Conservation (phyloP, 352 stramenopile species). For the Globisporangium parvum region DNA sequence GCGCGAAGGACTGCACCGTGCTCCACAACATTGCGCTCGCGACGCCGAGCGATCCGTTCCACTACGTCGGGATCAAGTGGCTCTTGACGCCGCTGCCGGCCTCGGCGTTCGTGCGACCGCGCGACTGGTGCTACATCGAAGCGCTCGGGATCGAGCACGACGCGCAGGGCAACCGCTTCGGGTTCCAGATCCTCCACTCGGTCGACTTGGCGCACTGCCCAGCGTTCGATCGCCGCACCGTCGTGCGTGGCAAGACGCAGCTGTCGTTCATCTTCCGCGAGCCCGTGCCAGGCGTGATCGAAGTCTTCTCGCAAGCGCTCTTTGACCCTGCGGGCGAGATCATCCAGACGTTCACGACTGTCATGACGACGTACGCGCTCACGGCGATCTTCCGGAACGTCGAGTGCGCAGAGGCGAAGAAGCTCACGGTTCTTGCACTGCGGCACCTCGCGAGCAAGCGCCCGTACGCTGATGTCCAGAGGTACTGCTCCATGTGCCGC, state of each 20-base stretch:
- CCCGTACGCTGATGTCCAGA: neutral
- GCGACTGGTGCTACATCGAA: slow-evolving; percentile 32
- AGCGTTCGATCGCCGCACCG: slow-evolving; percentile 19
- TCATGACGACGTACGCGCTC: slow-evolving; percentile 22
- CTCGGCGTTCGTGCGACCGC: slow-evolving; percentile 14
- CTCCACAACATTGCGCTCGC: slow-evolving; percentile 34
- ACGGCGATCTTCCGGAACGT: slow-evolving; percentile 31
- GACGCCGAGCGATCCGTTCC: slow-evolving; percentile 32
- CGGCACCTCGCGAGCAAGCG: neutral
- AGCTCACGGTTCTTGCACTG: slow-evolving; percentile 36
- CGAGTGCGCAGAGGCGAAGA: slow-evolving; percentile 44
- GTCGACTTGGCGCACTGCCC: slow-evolving; percentile 37
- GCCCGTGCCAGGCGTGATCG: slow-evolving; percentile 22
- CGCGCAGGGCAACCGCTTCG: slow-evolving; percentile 20
- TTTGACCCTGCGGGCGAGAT: slow-evolving; percentile 37
- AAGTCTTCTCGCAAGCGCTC: slow-evolving; percentile 38
- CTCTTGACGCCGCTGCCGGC: slow-evolving; percentile 28
- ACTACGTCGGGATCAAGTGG: slow-evolving; percentile 54
- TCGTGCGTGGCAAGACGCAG: slow-evolving; percentile 28
- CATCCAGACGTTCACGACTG: slow-evolving; percentile 19
- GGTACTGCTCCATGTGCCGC: slow-evolving; percentile 16
- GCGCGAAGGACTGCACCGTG: slow-evolving; percentile 28
- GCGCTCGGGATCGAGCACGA: slow-evolving; percentile 40
- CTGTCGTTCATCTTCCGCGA: slow-evolving; percentile 36
- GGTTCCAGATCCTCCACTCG: slow-evolving; percentile 42